Evolutionary conservation across 2,329 filamentous ascomycete species (phyloP).

Genomic region (Pyricularia pennisetigena): DNA sequence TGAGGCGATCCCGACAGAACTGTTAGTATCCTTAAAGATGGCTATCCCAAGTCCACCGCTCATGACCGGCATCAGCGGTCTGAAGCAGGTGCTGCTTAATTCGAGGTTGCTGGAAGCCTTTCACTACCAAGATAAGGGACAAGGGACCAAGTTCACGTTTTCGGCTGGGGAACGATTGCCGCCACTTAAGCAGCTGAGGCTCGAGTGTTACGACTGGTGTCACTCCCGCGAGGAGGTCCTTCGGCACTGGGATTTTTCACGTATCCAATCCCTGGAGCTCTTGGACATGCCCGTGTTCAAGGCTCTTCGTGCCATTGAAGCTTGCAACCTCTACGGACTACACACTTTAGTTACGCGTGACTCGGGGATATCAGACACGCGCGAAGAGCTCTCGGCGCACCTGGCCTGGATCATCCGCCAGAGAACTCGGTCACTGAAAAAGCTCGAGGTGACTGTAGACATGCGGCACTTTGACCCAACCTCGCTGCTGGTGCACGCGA

Average conservation of each 20-base stretch:
- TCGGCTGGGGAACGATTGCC: constrained; percentile 28
- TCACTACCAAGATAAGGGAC: constrained; percentile 32
- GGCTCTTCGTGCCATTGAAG: constrained; percentile 31
- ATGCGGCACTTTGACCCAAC: constrained; percentile 28
- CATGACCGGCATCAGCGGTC: constrained; percentile 26
- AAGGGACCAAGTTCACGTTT: constrained; percentile 34
- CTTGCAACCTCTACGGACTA: constrained; percentile 24
- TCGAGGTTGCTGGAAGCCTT: constrained; percentile 25
- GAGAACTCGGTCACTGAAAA: constrained; percentile 24
- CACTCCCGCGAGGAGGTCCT: constrained; percentile 27
- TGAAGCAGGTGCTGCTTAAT: constrained; percentile 31
- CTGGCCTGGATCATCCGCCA: constrained; percentile 28
- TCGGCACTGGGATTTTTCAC: constrained; percentile 35
- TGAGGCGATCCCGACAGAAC: constrained; percentile 25
- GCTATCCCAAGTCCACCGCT: constrained; percentile 27
- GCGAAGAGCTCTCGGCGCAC: constrained; percentile 26
- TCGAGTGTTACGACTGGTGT: constrained; percentile 40
- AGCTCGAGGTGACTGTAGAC: constrained; percentile 31
- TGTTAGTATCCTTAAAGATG: constrained; percentile 29
- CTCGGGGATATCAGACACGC: constrained; percentile 26
- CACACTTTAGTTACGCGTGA: constrained; percentile 32
- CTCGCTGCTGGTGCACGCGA: constrained; percentile 26
- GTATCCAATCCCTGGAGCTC: constrained; percentile 28
- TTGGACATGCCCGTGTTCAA: constrained; percentile 32
- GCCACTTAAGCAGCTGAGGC: constrained; percentile 26